phyloP scores from a whole-genome alignment of 2,329 filamentous ascomycete species.

The Endothia cerciana region DNA sequence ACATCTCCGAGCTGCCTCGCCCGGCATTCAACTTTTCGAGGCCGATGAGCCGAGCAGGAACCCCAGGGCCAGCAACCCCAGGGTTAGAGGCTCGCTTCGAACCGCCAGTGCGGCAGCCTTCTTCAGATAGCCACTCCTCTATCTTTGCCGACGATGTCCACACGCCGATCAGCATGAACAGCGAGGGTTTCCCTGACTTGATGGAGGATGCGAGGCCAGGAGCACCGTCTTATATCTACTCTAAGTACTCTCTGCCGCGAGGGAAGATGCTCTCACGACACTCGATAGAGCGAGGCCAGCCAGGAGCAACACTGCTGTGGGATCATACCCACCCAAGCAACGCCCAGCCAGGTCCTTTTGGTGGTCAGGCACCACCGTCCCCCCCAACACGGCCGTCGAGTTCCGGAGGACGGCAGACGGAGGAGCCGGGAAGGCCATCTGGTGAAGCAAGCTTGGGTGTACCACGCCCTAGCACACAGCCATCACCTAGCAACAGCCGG shows the following conservation, averaged over 20 bases:
- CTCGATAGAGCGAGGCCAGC: slow-evolving; percentile 59
- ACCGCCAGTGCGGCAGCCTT: slow-evolving; percentile 63
- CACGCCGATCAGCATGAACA: slow-evolving; percentile 74
- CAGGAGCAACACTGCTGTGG: slow-evolving; percentile 63
- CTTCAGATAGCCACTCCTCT: slow-evolving; percentile 69
- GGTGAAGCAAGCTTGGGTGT: slow-evolving; percentile 42
- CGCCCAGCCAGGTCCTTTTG: slow-evolving; percentile 46
- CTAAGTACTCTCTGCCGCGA: slow-evolving; percentile 81
- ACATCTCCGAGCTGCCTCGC: slow-evolving; percentile 71
- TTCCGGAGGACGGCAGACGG: slow-evolving; percentile 47
- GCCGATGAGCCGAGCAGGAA: slow-evolving; percentile 76
- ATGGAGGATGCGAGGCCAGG: slow-evolving; percentile 52
- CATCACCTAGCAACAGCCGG: slow-evolving; percentile 49
- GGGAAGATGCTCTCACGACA: slow-evolving; percentile 78
- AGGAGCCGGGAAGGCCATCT: slow-evolving; percentile 33
- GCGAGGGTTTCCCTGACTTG: slow-evolving; percentile 67
- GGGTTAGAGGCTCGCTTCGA: slow-evolving; percentile 45
- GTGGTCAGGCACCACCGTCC: slow-evolving; percentile 59
- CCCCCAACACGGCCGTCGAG: slow-evolving; percentile 65
- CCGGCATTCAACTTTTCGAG: slow-evolving; percentile 94
- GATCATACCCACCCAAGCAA: slow-evolving; percentile 56
- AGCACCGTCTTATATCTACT: slow-evolving; percentile 80
- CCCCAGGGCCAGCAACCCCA: slow-evolving; percentile 43
- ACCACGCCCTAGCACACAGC: slow-evolving; percentile 44
- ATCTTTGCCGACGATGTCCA: slow-evolving; percentile 66